Conservation (phyloP, 768 basidiomycete genomes). For the Psilocybe cubensis region DNA sequence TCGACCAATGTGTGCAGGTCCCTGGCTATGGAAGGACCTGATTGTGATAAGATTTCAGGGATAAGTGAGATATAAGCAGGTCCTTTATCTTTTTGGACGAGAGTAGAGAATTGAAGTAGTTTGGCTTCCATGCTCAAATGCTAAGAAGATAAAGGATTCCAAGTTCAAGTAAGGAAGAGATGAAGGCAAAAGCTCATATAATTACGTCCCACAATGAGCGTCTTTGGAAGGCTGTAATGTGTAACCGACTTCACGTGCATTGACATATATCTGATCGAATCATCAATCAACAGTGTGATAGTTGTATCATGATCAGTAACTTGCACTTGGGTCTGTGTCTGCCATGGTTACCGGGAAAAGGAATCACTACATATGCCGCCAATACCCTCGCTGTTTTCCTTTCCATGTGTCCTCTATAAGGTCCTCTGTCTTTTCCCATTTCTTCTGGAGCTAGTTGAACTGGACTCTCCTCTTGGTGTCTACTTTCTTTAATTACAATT, state of each 20-base stretch:
- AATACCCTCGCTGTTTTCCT: not conserved
- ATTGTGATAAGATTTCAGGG: constrained; percentile 60
- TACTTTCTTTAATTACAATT: not conserved
- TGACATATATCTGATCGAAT: constrained; percentile 8
- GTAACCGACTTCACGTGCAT: constrained; percentile 4
- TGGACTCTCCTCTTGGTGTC: not conserved
- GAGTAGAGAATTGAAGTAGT: constrained; percentile 61
- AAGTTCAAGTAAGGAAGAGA: not conserved
- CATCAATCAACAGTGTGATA: not conserved
- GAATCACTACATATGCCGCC: not conserved
- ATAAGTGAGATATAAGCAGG: constrained; percentile 74
- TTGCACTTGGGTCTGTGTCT: not conserved
- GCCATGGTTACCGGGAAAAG: constrained; percentile 5
- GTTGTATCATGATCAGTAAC: not conserved
- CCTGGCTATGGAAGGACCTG: constrained; percentile 46
- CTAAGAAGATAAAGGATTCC: not conserved
- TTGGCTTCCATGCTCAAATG: constrained; percentile 50
- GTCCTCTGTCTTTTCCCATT: not conserved
- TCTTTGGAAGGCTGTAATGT: not conserved
- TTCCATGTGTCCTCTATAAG: not conserved
- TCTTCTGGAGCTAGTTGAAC: constrained; percentile 4
- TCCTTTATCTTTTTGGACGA: constrained; percentile 86
- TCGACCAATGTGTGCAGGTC: constrained; percentile 79
- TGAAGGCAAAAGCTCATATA: not conserved
- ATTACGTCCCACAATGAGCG: not conserved